Percentiles rank a stretch among this genome's conserved stretches.
These are phyloP conservation scores for Comarum palustre DNA, from an alignment of 306 rosid species.

Conservation along the genomic window DNA sequence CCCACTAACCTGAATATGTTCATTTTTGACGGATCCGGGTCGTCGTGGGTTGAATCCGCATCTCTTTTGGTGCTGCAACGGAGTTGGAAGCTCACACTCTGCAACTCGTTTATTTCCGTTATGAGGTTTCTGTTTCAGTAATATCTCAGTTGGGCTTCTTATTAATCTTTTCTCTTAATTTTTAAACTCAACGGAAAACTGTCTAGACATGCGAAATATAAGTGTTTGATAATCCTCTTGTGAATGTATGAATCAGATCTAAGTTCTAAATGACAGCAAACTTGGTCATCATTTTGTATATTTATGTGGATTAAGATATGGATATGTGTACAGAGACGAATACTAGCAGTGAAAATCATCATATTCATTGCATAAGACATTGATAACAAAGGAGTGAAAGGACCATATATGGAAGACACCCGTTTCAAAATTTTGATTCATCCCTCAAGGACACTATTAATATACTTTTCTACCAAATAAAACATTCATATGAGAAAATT, in stretches of 20 bases:
- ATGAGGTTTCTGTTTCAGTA: neutral
- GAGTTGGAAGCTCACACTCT: neutral
- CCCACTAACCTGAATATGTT: slow-evolving; percentile 69
- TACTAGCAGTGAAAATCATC: too few relatives aligned
- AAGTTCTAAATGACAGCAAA: too few relatives aligned
- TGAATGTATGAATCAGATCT: too few relatives aligned
- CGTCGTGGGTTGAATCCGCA: slow-evolving; percentile 8
- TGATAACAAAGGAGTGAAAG: neutral
- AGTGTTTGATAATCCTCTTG: too few relatives aligned
- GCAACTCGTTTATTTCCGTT: neutral
- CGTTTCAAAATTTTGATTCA: neutral
- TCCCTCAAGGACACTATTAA: neutral
- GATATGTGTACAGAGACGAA: too few relatives aligned
- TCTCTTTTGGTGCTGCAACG: neutral
- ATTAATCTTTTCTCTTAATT: too few relatives aligned
- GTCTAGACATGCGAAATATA: too few relatives aligned
- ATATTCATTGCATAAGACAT: neutral
- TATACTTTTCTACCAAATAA: neutral
- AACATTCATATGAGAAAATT: too few relatives aligned
- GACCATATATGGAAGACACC: neutral
- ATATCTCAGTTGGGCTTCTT: neutral
- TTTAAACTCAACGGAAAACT: too few relatives aligned
- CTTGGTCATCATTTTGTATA: too few relatives aligned
- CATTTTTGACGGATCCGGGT: slow-evolving; percentile 32
- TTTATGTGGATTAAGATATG: too few relatives aligned